Evolutionary conservation across 2,329 filamentous ascomycete species (phyloP), one percentile per base, ranked within the genome.

Genomic region (Clonostachys sp.): DNA sequence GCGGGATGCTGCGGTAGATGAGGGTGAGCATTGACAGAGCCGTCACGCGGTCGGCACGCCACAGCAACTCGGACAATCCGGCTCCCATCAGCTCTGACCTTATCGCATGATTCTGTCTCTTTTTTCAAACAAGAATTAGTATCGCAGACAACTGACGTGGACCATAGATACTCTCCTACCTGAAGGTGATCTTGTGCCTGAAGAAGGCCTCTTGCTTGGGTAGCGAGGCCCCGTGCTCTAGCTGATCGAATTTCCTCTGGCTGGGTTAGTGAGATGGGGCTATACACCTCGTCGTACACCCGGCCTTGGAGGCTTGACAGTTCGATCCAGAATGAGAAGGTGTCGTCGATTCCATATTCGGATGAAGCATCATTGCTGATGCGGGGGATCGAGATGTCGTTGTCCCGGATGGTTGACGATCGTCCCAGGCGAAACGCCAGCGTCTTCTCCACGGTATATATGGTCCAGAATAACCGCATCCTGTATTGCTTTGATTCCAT

Each of bases 391-490:
- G 58, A 58, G 17, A 61, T 52, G 20, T 61, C 57, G 16, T 45
- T 47, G 9, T 61, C 59, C 12, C 58, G 53, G 8, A 62, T 55
- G 1, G 51, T 57, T 0, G 57, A 58, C 2, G 58, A 51, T 1
- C 57, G 53, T 0, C 57, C 57, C 5, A 62, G 48, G 9, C 57
- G 55, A 10, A 62, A 48, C 0, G 57, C 52, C 3, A 61, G 48
- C 1, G 47, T 48, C 39, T 60, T 60, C n/a, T 62, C 59, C 2
- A 50, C 46, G 5, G 48, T 43, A 38, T 61, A 62, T 2, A 59
- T 50, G 6, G 49, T 44, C 59, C 58, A 61, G 35, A 62, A 62
- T 1, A 61, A 46, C 7, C 36, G 36, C 14, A 18, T 39, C 36
- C 17, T 39, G 36, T 18, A 18, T 6, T 39, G 36, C 17, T 18